Percentiles rank a stretch among this genome's conserved stretches.
Evolutionary conservation across 805 yeast species (phyloP).

Genomic region (Nakazawaea pomicola): DNA sequence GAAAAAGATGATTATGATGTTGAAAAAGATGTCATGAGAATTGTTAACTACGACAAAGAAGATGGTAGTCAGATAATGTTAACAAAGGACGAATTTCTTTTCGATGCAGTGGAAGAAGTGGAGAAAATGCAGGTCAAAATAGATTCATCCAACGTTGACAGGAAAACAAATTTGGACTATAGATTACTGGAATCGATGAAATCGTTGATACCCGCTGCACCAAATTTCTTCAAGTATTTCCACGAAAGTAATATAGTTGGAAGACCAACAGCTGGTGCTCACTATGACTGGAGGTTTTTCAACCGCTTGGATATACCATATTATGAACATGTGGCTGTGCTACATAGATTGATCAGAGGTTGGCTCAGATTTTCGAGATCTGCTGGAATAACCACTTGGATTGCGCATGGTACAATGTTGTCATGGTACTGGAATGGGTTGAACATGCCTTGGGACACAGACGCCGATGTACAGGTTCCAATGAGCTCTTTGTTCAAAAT

Average conservation of each 20-base stretch:
- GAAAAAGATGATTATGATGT: constrained; percentile 7
- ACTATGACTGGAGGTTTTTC: constrained; percentile 53
- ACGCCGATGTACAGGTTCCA: constrained; percentile 62
- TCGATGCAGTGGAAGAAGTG: constrained; percentile 19
- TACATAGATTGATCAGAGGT: constrained; percentile 46
- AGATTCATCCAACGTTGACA: neutral
- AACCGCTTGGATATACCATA: constrained; percentile 39
- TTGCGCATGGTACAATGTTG: constrained; percentile 61
- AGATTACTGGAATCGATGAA: constrained; percentile 16
- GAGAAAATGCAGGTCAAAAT: constrained; percentile 14
- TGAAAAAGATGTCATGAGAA: constrained; percentile 17
- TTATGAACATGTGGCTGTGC: constrained; percentile 30
- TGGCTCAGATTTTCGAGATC: constrained; percentile 45
- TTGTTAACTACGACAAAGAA: constrained; percentile 12
- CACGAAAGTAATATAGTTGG: constrained; percentile 29
- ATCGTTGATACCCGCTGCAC: constrained; percentile 6
- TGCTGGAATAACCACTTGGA: constrained; percentile 49
- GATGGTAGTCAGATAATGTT: constrained; percentile 14
- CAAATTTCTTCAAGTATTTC: constrained; percentile 26
- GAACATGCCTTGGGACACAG: constrained; percentile 63
- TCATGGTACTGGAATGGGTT: constrained; percentile 65
- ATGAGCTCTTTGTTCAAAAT: constrained; percentile 38
- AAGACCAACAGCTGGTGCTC: constrained; percentile 24
- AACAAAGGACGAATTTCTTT: constrained; percentile 20
- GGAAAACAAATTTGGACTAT: constrained; percentile 17